Evolutionary conservation across 1,139 yeast species (phyloP), one percentile per base, ranked within the genome.

Genomic region (Saccharomyces hybrid): DNA sequence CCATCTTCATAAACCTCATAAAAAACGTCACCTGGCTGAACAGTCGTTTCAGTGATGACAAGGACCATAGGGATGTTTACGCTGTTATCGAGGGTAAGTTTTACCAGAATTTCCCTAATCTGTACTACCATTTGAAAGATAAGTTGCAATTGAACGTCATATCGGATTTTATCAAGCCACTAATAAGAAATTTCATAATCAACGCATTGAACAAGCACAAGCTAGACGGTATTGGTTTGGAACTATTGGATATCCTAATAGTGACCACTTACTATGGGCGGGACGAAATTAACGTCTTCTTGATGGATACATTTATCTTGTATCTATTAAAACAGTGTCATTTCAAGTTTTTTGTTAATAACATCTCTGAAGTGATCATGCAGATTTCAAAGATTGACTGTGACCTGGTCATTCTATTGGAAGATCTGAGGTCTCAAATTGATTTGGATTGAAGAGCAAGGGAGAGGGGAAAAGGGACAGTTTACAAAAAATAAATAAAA

Each of bases 211-310:
- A 42, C n/a, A 47, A 42, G 24, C 27, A 24, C 38, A 14, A 21
- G 26, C 32, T 26, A 6, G 50, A 51, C 34, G 50, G 32, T 7
- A 32, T 24, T 21, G 31, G 38, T 26, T 47, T 51, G 24, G 53
- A 51, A n/a, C 50, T 51, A 4, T 21, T 51, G 21, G 53, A 51
- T 47, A 51, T 51, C 34, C 28, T 51, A 24, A 44, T 51, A 31
- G 53, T 51, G 11, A 29, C 49, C 14, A 8, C 42, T 19, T 34
- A 38, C 27, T 51, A 51, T 26, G 47, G 48, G 19, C 19, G 19
- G 14, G 50, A 51, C 6, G 32, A 47, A 12, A 32, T 47, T 29
- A 26, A 32, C 29, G 44, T 11, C 19, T 31, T 47, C 28, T 19
- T 51, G 12, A 32, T 47, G 32, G 47, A 24, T 19, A n/a, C 16